Evolutionary conservation across 1,139 yeast species (phyloP).

Genomic region (Pichia sp.): DNA sequence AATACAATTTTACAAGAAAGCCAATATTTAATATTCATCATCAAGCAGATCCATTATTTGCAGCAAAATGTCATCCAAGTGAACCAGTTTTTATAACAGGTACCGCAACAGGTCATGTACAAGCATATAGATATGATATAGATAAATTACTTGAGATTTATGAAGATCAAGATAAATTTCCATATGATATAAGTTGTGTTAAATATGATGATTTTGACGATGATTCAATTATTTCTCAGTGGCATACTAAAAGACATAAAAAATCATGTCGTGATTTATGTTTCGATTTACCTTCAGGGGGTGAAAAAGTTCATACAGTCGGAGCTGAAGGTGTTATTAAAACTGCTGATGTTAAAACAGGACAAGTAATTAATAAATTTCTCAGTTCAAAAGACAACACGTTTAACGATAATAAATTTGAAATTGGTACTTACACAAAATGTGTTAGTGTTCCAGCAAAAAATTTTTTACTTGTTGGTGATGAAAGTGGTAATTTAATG

Average conservation of each 20-base stretch:
- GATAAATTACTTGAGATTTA: constrained; percentile 34
- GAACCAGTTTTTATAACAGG: constrained; percentile 63
- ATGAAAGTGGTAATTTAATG: constrained; percentile 64
- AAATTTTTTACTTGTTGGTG: constrained; percentile 65
- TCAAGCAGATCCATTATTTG: constrained; percentile 52
- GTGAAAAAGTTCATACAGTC: constrained; percentile 53
- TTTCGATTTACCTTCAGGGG: constrained; percentile 52
- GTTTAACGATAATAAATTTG: constrained; percentile 22
- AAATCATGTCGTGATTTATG: constrained; percentile 75
- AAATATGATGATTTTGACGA: constrained; percentile 28
- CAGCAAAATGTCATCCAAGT: constrained; percentile 77
- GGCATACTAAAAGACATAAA: constrained; percentile 90
- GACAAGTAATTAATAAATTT: constrained; percentile 62
- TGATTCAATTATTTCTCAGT: constrained; percentile 35
- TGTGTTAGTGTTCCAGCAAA: constrained; percentile 59
- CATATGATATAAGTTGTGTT: constrained; percentile 16
- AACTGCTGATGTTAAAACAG: constrained; percentile 64
- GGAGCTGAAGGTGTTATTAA: constrained; percentile 81
- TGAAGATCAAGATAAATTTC: constrained; percentile 15
- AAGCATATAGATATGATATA: constrained; percentile 49
- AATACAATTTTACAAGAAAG: constrained; percentile 12
- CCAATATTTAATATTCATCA: constrained; percentile 18
- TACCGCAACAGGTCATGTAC: constrained; percentile 71
- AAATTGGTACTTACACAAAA: constrained; percentile 45
- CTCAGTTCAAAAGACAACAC: constrained; percentile 14